A percentile compares a stretch with the other conserved stretches of the same genome.
phyloP scores from a whole-genome alignment of 2,329 filamentous ascomycete genomes.

The Diatrype stigma region DNA sequence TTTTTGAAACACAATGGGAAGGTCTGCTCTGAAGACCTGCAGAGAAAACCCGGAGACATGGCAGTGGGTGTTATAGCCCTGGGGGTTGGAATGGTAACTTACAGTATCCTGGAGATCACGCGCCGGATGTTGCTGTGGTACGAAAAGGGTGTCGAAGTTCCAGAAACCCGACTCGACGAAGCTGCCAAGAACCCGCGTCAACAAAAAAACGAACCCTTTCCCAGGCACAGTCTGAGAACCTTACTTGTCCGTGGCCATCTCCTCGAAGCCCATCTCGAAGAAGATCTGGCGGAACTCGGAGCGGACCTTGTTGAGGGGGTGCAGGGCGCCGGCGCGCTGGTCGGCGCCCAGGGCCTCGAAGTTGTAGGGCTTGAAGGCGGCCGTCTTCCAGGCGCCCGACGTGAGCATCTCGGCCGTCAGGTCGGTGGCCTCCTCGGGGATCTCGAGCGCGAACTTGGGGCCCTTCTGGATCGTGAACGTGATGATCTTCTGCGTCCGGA shows the following conservation, averaged over 20 bases:
- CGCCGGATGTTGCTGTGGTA: conserved; percentile 95
- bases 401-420: conserved; percentile 90
- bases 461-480: conserved; percentile 82
- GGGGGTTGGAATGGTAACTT: background rate
- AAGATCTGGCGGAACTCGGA: conserved; percentile 94
- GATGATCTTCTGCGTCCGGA: conserved; percentile 78
- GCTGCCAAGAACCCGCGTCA: conserved; percentile 45
- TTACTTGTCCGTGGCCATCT: conserved; percentile 73
- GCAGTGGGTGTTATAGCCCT: background rate
- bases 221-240: too few relatives aligned
- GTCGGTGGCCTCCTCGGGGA: conserved; percentile 91
- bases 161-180: conserved; percentile 98
- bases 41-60: too few relatives aligned
- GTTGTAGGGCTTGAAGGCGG: conserved; percentile 74
- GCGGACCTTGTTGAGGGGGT: conserved; percentile 86
- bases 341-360: conserved; percentile 54
- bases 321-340: conserved; percentile 58
- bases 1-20: too few relatives aligned
- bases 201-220: too few relatives aligned
- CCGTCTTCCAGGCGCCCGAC: conserved; percentile 86
- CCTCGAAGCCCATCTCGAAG: conserved; percentile 98
- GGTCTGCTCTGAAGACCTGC: too few relatives aligned
- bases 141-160: conserved; percentile 95
- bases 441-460: conserved; percentile 80
- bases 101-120: conserved; percentile 90